Evolutionary conservation across 2,329 filamentous ascomycete species (phyloP).

Genomic region (Hypoxylon sp.): DNA sequence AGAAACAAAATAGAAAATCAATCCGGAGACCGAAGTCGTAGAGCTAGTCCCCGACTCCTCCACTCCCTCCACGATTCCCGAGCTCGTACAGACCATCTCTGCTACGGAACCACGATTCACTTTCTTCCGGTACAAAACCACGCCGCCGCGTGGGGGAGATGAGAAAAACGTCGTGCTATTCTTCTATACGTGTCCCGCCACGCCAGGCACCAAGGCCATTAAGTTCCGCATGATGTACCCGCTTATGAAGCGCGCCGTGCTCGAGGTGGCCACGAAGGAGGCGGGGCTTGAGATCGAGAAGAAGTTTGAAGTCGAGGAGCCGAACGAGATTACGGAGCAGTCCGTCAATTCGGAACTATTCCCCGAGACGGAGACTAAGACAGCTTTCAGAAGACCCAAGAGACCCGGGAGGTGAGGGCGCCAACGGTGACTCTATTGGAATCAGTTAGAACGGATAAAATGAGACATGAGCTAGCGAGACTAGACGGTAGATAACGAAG

Average conservation of each 20-base stretch:
- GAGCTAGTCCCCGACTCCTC: conserved; percentile 71
- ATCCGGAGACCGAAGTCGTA: conserved; percentile 77
- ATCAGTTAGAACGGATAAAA: background rate
- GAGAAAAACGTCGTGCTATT: conserved; percentile 77
- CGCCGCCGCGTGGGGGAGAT: conserved; percentile 61
- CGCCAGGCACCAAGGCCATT: conserved; percentile 74
- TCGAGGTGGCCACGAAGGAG: conserved; percentile 75
- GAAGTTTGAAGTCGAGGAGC: conserved; percentile 77
- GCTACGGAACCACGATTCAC: conserved; percentile 80
- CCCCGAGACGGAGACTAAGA: conserved; percentile 74
- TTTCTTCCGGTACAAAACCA: conserved; percentile 76
- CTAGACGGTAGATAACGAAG: conserved; percentile 13
- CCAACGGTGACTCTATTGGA: background rate
- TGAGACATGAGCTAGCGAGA: conserved; percentile 14
- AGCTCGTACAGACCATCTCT: conserved; percentile 74
- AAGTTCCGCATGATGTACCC: conserved; percentile 91
- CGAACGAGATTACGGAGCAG: conserved; percentile 78
- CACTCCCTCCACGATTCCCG: conserved; percentile 67
- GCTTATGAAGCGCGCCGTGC: conserved; percentile 75
- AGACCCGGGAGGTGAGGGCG: conserved; percentile 74
- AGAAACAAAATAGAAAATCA: conserved; percentile 72
- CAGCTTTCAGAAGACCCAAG: conserved; percentile 83
- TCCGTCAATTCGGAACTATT: conserved; percentile 77
- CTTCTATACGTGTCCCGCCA: conserved; percentile 84
- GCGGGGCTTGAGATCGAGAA: conserved; percentile 77